Evolutionary conservation across 345 rosid genomes (phyloP).

Genomic region (Salix caprea): DNA sequence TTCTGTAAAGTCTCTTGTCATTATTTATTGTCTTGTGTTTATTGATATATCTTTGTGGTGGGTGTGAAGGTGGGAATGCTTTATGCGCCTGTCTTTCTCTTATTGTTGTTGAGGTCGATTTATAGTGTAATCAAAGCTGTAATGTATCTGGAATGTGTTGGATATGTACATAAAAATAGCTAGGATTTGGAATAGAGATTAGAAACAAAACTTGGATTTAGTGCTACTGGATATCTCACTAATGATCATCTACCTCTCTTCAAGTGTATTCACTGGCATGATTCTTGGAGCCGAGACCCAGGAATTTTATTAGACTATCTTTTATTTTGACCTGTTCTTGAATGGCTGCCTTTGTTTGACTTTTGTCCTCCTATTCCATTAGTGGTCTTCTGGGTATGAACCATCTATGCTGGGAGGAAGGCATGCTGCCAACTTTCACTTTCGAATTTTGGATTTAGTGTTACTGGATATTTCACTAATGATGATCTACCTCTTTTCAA

Average conservation of each 20-base stretch:
- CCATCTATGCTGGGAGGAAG: no score
- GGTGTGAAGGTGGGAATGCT: slow-evolving; percentile 8
- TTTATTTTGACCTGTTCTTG: neutral
- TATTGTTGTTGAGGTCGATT: neutral
- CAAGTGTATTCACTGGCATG: neutral
- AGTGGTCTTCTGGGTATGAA: no score
- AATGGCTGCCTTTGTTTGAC: neutral
- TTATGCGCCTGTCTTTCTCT: neutral
- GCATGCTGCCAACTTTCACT: no score
- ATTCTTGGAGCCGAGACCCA: neutral
- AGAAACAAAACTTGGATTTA: neutral
- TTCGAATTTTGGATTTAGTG: neutral
- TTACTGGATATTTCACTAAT: neutral
- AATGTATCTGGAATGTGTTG: neutral
- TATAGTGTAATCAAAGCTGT: neutral
- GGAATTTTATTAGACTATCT: neutral
- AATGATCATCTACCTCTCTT: neutral
- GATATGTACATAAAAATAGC: neutral
- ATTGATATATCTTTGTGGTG: neutral
- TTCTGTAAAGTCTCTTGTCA: slow-evolving; percentile 6
- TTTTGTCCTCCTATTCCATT: no score
- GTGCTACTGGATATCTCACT: neutral
- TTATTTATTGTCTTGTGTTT: neutral
- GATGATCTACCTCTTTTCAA: neutral
- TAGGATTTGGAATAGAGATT: neutral